These are phyloP conservation scores for Plenodomus biglobosus DNA, from an alignment of 2,329 filamentous ascomycete species.

Conservation along the genomic window DNA sequence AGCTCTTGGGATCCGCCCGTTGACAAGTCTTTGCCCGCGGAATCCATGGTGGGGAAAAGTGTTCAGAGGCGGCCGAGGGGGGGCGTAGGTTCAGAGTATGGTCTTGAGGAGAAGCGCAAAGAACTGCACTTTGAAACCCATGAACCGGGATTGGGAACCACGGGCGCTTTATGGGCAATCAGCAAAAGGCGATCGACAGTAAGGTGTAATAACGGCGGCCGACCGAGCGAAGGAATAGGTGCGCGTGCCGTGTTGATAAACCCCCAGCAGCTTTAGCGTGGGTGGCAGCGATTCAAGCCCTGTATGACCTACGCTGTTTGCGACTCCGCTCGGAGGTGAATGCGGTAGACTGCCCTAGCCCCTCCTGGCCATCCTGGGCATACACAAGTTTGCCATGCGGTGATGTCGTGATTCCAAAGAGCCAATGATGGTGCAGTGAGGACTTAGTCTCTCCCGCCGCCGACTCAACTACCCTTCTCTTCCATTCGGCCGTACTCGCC, in stretches of 20 bases:
- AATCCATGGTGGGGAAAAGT: constrained; percentile 37
- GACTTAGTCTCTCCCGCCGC: constrained; percentile 3
- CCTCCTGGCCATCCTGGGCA: constrained; percentile 11
- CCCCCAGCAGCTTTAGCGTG: constrained; percentile 21
- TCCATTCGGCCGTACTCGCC: too few species aligned
- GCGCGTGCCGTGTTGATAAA: constrained; percentile 28
- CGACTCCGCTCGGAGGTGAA: constrained; percentile 12
- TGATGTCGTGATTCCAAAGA: constrained; percentile 7
- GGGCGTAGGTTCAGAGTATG: constrained; percentile 25
- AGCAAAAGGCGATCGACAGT: constrained; percentile 5
- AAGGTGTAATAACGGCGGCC: constrained; percentile 5
- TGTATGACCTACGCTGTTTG: constrained; percentile 9
- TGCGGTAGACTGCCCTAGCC: constrained; percentile 10
- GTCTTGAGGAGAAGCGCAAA: constrained; percentile 42
- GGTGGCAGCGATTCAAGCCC: constrained; percentile 9
- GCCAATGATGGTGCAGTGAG: constrained; percentile 8
- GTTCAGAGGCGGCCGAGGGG: constrained; percentile 1
- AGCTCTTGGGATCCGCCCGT: constrained; percentile 15
- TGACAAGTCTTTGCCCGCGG: constrained; percentile 37
- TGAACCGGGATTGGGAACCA: constrained; percentile 17
- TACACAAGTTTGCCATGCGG: constrained; percentile 6
- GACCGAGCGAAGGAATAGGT: constrained; percentile 7
- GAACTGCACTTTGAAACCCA: constrained; percentile 39
- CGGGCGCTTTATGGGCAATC: constrained; percentile 6
- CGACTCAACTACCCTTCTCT: neutral